Evolutionary conservation across 75 land plant genomes (phyloP), one percentile per base, ranked within the genome.

Genomic region (Pseudotsuga menziesii): DNA sequence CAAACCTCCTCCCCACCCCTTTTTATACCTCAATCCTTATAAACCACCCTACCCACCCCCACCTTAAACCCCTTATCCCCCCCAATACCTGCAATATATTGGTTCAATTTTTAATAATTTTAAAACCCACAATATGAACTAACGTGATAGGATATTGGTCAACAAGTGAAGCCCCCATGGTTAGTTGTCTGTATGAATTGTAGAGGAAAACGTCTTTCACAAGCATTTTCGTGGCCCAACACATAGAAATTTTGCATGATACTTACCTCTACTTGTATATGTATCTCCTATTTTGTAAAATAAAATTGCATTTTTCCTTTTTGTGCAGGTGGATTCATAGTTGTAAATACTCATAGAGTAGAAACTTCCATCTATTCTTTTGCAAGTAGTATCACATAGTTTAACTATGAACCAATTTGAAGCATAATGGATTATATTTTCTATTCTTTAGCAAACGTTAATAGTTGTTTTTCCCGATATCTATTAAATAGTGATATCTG

Each of bases 311-410:
- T 13, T 12, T 74, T 56, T 17, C 61, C n/a, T 63, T 61, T 11
- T 74, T 4, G 14, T 85, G 78, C 87, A 96, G 99, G 99, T 96
- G 72, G 93, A 92, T 78, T 94, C 98, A 22, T 96, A 96, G 88
- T 81, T 96, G 61, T 86, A 86, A 16, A 84, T 96, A 75, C 78
- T 96, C 59, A 91, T 82, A 69, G 97, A 94, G 75, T 97, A 97
- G 63, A 96, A 96, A 77, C 86, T 96, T 59, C 97, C 99, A 32
- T 96, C 99, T 23, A 77, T 86, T 60, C 93, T 96, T 80, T 89
- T 96, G 48, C 99, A 96, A 84, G 99, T 92, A 89, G 52, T 15
- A 61, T 41, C 5, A 11, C 22, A 61, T 61, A 13, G 26, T 14
- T 32, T 25, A 27, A 13, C 13, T 23, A 27, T 7, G 26, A 61